Base-by-base conservation (phyloP, 257 asterid genomes). In the Fraxinus anomala region DNA sequence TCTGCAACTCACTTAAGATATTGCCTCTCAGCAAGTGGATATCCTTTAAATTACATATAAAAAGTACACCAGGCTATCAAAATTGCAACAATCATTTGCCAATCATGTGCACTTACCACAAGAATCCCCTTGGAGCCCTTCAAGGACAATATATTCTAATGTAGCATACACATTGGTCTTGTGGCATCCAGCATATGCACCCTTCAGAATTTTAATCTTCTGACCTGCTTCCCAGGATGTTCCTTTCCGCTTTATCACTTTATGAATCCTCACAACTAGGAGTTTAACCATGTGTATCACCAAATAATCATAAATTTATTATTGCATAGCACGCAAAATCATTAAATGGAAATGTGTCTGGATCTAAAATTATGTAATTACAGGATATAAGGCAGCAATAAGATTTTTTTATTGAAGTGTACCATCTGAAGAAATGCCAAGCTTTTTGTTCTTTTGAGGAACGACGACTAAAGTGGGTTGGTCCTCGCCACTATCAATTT, bases 171-270 rank as follows among this genome's bases (percentile, higher is more conserved):
- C 79, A 56, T 90, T 81, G 65, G 39, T 33, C 2, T 75, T 87
- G 51, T 87, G 90, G 72, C 75, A 80, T 49, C 96, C 96, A 1
- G 86, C 8, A 54, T 84, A 93, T 39, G 98, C 98, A 75, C 98
- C 98, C 81, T 82, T 91, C 14, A 89, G 71, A 77, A 91, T 80
- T 83, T 90, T 93, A 44, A 93, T 82, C 65, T 81, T 85, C 83
- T 90, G 90, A 30, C 97, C 98, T 37, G 97, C 83, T 79, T 61
- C 30, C 98, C 98, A 91, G 17, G 34, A 6, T 28, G 5, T 70
- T 65, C 87, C 97, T 81, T 80, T 90, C 83, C 92, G 86, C 73
- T 61, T n/a, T 67, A 93, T 80, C 76, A 42, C 75, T 82, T 82
- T 83, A 42, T 91, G 96, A 82, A 90, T 85, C 85, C 96, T 83